Conservation (phyloP, 768 basidiomycete species). For the Boletus tomentosulus region DNA sequence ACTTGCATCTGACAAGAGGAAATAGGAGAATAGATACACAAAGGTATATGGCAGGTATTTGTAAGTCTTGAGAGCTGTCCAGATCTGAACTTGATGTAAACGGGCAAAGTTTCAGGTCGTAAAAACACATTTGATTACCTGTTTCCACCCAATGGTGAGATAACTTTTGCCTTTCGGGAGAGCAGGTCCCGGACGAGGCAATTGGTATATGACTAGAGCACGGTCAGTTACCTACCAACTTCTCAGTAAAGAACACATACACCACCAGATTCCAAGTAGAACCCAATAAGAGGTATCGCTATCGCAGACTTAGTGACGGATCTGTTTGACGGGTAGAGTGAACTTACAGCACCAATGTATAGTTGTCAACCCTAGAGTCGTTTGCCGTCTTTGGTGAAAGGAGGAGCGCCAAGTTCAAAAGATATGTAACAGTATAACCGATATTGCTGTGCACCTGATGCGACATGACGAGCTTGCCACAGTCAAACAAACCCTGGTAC, state of each 20-base stretch:
- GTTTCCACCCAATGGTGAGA: conserved; percentile 82
- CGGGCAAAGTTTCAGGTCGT: no score
- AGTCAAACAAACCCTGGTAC: conserved; percentile 7
- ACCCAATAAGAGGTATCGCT: conserved; percentile 79
- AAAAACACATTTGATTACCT: conserved; percentile 37
- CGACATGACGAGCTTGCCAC: neutral
- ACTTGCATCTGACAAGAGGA: conserved; percentile 71
- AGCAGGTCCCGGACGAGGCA: conserved; percentile 74
- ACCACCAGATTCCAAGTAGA: conserved; percentile 83
- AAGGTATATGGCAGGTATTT: conserved; percentile 79
- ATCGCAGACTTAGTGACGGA: neutral
- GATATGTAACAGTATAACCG: conserved; percentile 63
- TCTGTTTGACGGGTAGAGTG: neutral
- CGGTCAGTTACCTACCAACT: neutral
- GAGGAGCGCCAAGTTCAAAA: conserved; percentile 66
- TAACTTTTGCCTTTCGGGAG: conserved; percentile 76
- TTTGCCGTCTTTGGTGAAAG: conserved; percentile 43
- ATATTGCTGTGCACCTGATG: conserved; percentile 69
- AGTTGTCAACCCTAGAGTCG: conserved; percentile 69
- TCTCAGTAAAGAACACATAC: conserved; percentile 37
- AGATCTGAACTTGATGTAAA: conserved; percentile 48
- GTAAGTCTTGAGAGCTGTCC: conserved; percentile 70
- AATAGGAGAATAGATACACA: conserved; percentile 70
- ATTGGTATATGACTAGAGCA: conserved; percentile 69
- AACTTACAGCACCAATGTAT: conserved; percentile 62